Base-by-base conservation (phyloP, 192 early-diverging fungal genomes). In the Podochytrium sp. region DNA sequence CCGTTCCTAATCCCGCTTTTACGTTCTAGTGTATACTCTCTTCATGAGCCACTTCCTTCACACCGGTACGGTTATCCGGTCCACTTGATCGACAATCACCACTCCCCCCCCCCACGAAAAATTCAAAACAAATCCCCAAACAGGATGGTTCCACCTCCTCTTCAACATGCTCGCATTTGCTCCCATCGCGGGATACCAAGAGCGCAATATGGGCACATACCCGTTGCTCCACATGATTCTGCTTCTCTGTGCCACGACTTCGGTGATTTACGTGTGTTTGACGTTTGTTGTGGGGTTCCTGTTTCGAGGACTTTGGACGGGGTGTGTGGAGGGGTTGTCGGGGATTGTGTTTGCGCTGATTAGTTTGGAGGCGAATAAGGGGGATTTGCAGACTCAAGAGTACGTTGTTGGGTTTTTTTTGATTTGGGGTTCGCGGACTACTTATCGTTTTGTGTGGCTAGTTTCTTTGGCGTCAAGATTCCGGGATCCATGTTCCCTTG, bases 391-490 rank as follows among this genome's bases (percentile, higher is more conserved):
- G 27, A 60, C 53, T 6, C 69, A 71, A 60, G 69, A 71, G 69
- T 71, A 14, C 1, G 52, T 53, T 56, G 32, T 3, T 50, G 10
- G 39, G 47, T 66, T 20, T 20, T 57, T 47, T 29, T 57, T 20
- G 20, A 27, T 20, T 7, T 57, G 5, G 43, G 43, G 60, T 38
- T 10, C 0, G 14, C 20, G 18, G 27, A 66, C 27, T 18, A 6
- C 27, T 29, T 33, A 2, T 32, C 23, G 1, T 51, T 49, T 27
- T n/a, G 47, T 0, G 7, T 34, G 23, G 37, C 27, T 34, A 71
- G 69, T 33, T 71, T 71, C 57, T 71, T 59, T 60, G 69, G 69
- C 33, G 20, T 71, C 38, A 71, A 71, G 60, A 39, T 71, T 20
- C 69, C 69, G 4, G 56, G 69, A 20, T 29, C 69, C 12, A 40